Conservation (phyloP, 306 rosid species). For the Gastrolobium villosum region DNA sequence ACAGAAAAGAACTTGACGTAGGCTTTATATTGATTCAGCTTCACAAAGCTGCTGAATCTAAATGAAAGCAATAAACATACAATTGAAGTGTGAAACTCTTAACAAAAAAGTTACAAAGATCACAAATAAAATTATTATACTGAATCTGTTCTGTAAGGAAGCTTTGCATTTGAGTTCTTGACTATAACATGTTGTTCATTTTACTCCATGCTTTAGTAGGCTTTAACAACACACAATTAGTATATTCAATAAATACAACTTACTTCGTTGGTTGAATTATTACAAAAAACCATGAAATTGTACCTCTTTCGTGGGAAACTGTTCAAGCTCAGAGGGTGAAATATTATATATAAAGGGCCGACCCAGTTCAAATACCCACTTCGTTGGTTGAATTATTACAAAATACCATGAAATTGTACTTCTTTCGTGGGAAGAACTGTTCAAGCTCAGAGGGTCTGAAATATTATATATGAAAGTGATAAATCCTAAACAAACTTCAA, state of each 20-base stretch:
- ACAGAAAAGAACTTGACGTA: not conserved
- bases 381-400: not conserved
- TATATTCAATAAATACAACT: too few relatives aligned
- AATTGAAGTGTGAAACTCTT: not conserved
- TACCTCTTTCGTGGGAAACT: not conserved
- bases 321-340: not conserved
- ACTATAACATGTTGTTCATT: not conserved
- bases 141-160: too few relatives aligned
- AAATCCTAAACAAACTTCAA: not conserved
- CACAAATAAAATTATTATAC: not conserved
- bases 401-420: not conserved
- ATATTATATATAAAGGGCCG: not conserved
- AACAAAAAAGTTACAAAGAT: not conserved
- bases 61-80: not conserved
- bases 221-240: not conserved
- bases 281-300: not conserved
- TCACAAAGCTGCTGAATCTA: not conserved
- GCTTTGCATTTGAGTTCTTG: not conserved
- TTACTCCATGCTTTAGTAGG: not conserved
- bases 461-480: not conserved
- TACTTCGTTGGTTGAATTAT: not conserved
- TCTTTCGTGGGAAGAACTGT: not conserved
- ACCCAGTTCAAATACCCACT: too few relatives aligned
- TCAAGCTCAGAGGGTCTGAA: not conserved
- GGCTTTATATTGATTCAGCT: slow-evolving; percentile 2